Conservation (phyloP, 2,329 filamentous ascomycete species). For the Xylariaceae sp. region DNA sequence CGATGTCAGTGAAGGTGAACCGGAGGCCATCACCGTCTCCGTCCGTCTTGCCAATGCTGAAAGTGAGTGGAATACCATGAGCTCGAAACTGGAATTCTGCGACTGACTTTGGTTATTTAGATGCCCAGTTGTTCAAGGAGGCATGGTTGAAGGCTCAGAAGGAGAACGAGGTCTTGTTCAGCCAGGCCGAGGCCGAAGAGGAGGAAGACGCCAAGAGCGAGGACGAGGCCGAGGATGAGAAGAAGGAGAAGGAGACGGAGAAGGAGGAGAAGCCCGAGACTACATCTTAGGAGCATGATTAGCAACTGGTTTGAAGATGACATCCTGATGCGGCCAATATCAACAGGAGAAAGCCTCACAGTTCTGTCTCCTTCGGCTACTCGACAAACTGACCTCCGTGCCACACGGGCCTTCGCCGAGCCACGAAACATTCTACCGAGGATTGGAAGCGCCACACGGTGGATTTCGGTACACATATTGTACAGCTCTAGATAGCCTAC, state of each 20-base stretch:
- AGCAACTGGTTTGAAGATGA: background rate
- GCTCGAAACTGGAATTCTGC: background rate
- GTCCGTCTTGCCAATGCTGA: constrained; percentile 98
- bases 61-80: constrained; percentile 56
- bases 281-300: constrained; percentile 11
- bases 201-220: constrained; percentile 27
- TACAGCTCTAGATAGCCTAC: constrained; percentile 19
- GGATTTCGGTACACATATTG: constrained; percentile 23
- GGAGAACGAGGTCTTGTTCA: constrained; percentile 87
- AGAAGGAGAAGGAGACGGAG: constrained; percentile 28
- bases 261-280: constrained; percentile 26
- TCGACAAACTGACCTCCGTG: constrained; percentile 5
- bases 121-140: constrained; percentile 97
- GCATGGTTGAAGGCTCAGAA: constrained; percentile 94
- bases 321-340: constrained; percentile 2
- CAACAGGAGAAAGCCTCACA: background rate
- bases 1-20: constrained; percentile 96
- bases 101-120: constrained; percentile 43
- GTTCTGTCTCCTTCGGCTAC: constrained; percentile 6
- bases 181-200: constrained; percentile 30
- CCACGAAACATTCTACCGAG: constrained; percentile 13
- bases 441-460: constrained; percentile 16
- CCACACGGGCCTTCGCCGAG: constrained; percentile 2
- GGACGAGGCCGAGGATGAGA: constrained; percentile 18
- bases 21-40: constrained; percentile 90